Conservation (phyloP, 2,329 filamentous ascomycete genomes). For the Sporothrix sp. region DNA sequence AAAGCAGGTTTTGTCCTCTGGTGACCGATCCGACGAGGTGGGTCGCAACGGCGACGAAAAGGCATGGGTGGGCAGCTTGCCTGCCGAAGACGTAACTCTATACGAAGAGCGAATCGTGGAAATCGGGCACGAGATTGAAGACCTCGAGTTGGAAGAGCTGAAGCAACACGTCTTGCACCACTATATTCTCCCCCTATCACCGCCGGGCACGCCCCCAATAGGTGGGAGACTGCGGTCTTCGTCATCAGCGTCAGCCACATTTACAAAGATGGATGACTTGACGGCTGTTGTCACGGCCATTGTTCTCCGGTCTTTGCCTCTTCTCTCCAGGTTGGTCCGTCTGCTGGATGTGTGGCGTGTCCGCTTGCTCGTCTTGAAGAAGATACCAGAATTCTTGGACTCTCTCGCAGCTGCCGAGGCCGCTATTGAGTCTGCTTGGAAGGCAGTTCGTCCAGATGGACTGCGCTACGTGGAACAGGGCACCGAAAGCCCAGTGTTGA, state of each 20-base stretch:
- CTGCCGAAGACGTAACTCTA: slow-evolving; percentile 48
- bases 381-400: slow-evolving; percentile 58
- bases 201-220: slow-evolving; percentile 33
- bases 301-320: slow-evolving; percentile 78
- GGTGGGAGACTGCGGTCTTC: slow-evolving; percentile 23
- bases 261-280: slow-evolving; percentile 74
- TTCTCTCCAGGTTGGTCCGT: slow-evolving; percentile 61
- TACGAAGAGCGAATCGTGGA: slow-evolving; percentile 68
- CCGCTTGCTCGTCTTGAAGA: slow-evolving; percentile 63
- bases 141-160: slow-evolving; percentile 72
- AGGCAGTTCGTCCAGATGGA: slow-evolving; percentile 42
- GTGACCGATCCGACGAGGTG: not conserved
- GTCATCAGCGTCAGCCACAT: slow-evolving; percentile 36
- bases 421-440: slow-evolving; percentile 58
- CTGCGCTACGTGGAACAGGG: too few species aligned
- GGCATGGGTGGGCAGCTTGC: slow-evolving; percentile 61
- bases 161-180: slow-evolving; percentile 79
- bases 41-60: slow-evolving; percentile 19
- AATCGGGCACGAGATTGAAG: slow-evolving; percentile 59
- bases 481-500: slow-evolving; percentile 19
- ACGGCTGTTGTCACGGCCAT: slow-evolving; percentile 86
- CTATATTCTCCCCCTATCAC: slow-evolving; percentile 56
- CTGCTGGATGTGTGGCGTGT: slow-evolving; percentile 71
- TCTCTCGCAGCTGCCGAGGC: slow-evolving; percentile 57
- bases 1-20: not conserved